Evolutionary conservation across 352 stramenopile genomes (phyloP).

Genomic region (Phytophthora chlamydospora): DNA sequence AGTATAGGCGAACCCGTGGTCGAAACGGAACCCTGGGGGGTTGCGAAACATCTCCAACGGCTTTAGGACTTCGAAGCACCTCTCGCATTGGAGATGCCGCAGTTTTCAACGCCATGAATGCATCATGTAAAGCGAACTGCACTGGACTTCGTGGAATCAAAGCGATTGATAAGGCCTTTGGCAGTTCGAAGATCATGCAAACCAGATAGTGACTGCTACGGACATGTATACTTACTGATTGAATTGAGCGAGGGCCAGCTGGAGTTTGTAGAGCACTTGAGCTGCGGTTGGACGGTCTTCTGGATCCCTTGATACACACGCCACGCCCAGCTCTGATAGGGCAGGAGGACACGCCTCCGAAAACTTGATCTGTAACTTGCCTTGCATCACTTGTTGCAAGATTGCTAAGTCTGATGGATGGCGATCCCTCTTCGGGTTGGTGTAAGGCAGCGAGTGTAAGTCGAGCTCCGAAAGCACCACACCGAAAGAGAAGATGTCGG

Average conservation of each 20-base stretch:
- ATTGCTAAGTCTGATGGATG: constrained; percentile 17
- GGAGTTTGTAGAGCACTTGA: constrained; percentile 9
- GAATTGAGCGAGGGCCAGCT: constrained; percentile 3
- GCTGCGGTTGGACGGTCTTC: constrained; percentile 10
- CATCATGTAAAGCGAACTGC: too few species aligned
- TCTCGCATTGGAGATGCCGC: too few species aligned
- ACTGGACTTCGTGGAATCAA: too few species aligned
- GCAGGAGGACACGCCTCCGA: not conserved
- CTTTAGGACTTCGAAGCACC: too few species aligned
- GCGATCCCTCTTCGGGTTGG: not conserved
- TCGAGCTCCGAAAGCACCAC: constrained; percentile 29
- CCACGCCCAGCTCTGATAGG: constrained; percentile 3
- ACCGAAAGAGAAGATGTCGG: constrained; percentile 28
- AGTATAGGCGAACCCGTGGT: too few species aligned
- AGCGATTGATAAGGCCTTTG: too few species aligned
- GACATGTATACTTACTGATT: too few species aligned
- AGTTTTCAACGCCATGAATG: too few species aligned
- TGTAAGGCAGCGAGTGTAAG: constrained; percentile 13
- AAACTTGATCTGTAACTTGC: constrained; percentile 18
- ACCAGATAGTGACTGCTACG: too few species aligned
- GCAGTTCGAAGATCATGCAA: too few species aligned
- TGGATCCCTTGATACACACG: constrained; percentile 13
- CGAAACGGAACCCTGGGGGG: too few species aligned
- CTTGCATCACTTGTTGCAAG: constrained; percentile 21
- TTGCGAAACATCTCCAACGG: too few species aligned